Percentiles rank a stretch among this genome's conserved stretches.
phyloP scores from a whole-genome alignment of 148 eudicot genomes.

The Rhododendron molle region DNA sequence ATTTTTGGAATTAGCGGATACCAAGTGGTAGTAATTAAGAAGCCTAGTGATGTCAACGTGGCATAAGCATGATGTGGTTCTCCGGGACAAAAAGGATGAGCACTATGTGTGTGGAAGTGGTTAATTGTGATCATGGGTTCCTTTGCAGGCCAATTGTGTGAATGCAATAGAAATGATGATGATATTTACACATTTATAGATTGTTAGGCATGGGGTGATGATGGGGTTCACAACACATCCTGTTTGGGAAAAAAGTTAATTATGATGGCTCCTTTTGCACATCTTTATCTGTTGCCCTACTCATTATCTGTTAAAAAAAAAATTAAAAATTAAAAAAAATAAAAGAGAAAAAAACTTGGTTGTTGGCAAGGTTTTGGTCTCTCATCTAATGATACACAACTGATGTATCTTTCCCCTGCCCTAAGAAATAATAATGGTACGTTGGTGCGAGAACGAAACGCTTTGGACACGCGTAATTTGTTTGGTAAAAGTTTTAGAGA shows the following conservation, averaged over 20 bases:
- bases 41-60: slow-evolving; percentile 25
- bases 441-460: too few species aligned
- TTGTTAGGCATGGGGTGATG: background rate
- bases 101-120: slow-evolving; percentile 5
- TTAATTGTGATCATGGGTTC: background rate
- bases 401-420: background rate
- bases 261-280: slow-evolving; percentile 25
- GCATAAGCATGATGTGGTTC: slow-evolving; percentile 30
- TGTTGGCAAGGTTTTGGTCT: background rate
- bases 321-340: background rate
- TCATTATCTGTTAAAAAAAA: slow-evolving; percentile 10
- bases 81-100: slow-evolving; percentile 5
- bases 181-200: background rate
- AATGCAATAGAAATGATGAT: background rate
- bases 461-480: too few species aligned
- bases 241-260: slow-evolving; percentile 13
- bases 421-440: too few species aligned
- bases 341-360: background rate
- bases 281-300: slow-evolving; percentile 9
- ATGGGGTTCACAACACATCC: slow-evolving; percentile 18
- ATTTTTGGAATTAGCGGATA: too few species aligned
- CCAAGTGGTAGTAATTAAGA: background rate
- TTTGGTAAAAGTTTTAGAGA: too few species aligned
- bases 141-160: slow-evolving; percentile 11
- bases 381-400: background rate